Base-by-base conservation (phyloP, 176 grass and related monocot species). In the Lolium multiflorum region DNA sequence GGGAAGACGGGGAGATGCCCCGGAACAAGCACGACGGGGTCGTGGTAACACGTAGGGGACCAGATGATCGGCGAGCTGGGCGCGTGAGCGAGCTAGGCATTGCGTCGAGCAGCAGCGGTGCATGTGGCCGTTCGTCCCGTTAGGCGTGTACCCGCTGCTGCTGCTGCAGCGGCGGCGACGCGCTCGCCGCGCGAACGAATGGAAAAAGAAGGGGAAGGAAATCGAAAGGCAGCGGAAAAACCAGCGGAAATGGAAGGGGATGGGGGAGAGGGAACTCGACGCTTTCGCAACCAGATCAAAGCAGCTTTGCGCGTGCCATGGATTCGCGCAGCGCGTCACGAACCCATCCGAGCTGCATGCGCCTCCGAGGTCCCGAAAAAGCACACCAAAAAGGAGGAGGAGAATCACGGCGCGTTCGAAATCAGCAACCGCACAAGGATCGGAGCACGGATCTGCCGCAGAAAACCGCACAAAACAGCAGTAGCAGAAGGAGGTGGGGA, bases 211-310 rank as follows among this genome's bases (percentile, higher is more conserved):
- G 41, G 44, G 65, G 38, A 8, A 20, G 37, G 56, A 0, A 4
- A 2, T 67, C 17, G 39, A 48, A 77, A 81, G 71, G 78, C 83
- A 77, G 83, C 51, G 60, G 3, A 62, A 83, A 69, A 70, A 60
- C 1, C 68, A 46, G 15, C n/a, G 0, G 70, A 62, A 35, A 63
- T 3, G 62, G 28, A 37, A 43, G 63, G 80, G 66, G 41, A 8
- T 55, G 15, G 67, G 58, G 44, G 3, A 41, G 21, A 57, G 44
- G 62, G 77, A 77, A 63, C 79, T 10, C 31, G 3, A 56, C 58
- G 56, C 83, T 86, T 89, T 76, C 4, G 26, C 52, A 18, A 21
- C 21, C 88, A 21, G 65, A 71, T 64, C 3, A 54, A 80, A 60
- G 75, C 48, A 16, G 55, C 44, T 73, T 79, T 89, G 2, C 65